These are phyloP conservation scores for Pseudopyrenochaeta lycopersici DNA, from an alignment of 2,329 filamentous ascomycete genomes.

Conservation along the genomic window DNA sequence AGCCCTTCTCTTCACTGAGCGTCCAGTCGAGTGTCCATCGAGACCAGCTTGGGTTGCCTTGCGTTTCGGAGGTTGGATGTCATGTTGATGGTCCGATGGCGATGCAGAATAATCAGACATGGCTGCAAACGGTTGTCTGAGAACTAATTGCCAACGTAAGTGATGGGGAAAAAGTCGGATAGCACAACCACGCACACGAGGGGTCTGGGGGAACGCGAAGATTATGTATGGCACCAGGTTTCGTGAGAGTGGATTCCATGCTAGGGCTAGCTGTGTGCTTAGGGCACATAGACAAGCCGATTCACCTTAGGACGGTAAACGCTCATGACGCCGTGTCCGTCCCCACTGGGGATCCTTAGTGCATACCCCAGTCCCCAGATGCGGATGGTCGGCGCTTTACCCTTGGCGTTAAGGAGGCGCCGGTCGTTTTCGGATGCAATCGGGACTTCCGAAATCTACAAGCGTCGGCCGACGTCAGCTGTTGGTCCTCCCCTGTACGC, in stretches of 20 bases:
- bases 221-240: constrained; percentile 45
- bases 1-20: constrained; percentile 81
- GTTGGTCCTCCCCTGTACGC: constrained; percentile 12
- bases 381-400: constrained; percentile 42
- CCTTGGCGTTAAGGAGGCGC: constrained; percentile 33
- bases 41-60: constrained; percentile 66
- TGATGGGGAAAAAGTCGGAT: constrained; percentile 17
- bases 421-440: constrained; percentile 44
- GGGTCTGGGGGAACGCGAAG: constrained; percentile 32
- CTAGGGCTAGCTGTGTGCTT: constrained; percentile 38
- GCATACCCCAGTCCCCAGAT: constrained; percentile 50
- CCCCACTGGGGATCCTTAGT: constrained; percentile 45
- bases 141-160: constrained; percentile 21
- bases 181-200: constrained; percentile 28
- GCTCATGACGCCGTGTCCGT: constrained; percentile 46
- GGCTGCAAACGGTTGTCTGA: constrained; percentile 25
- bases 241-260: constrained; percentile 44
- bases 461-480: constrained; percentile 36
- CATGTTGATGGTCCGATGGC: constrained; percentile 43
- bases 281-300: constrained; percentile 38
- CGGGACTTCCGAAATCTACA: constrained; percentile 33
- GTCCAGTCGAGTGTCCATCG: constrained; percentile 56
- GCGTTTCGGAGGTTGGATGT: constrained; percentile 60
- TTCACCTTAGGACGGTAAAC: constrained; percentile 41
- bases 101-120: constrained; percentile 52